Base-by-base conservation (phyloP, 2,329 filamentous ascomycete genomes). In the Colletotrichum falcatum region DNA sequence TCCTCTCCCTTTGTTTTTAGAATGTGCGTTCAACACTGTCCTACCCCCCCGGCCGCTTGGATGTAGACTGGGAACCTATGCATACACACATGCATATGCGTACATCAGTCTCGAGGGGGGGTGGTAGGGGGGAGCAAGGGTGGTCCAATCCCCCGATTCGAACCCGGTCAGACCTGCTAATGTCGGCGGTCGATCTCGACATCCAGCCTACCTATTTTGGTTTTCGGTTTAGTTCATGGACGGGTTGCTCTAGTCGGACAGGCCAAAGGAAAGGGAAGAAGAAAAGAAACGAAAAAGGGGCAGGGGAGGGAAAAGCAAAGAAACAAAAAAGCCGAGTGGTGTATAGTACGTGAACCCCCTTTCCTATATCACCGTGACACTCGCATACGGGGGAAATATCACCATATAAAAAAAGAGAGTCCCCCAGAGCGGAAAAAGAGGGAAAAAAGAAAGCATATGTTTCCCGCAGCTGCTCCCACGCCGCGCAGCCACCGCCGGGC, bases 131-230 rank as follows among this genome's bases (percentile, higher is more conserved):
- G n/a, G n/a, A n/a, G n/a, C n/a, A n/a, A 44, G 18, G 42, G 42
- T 44, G 18, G 18, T 61, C 35, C 58, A 49, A n/a, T n/a, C 33
- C 7, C 44, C 28, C 33, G 42, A 26, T 16, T 49, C 44, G 42
- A 61, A 23, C 30, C 12, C 7, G 8, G 44, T 30, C 23, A 61
- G 56, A 33, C 39, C 39, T 48, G 56, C 56, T 46, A n/a, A 62
- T 53, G 46, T 62, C 35, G 60, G 33, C 35, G 48, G 48, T 42
- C 60, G 33, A 63, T 55, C 61, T 26, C 18, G 26, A 53, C 53
- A 11, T 37, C 44, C 44, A n/a, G n/a, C 42, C 42, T n/a, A n/a
- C n/a, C n/a, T n/a, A n/a, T n/a, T n/a, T n/a, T n/a, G n/a, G n/a
- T n/a, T n/a, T 44, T 44, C n/a, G n/a, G n/a, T n/a, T 44, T 11